Conservation (phyloP, 495 filamentous ascomycete species). For the Daldinia concentrica region DNA sequence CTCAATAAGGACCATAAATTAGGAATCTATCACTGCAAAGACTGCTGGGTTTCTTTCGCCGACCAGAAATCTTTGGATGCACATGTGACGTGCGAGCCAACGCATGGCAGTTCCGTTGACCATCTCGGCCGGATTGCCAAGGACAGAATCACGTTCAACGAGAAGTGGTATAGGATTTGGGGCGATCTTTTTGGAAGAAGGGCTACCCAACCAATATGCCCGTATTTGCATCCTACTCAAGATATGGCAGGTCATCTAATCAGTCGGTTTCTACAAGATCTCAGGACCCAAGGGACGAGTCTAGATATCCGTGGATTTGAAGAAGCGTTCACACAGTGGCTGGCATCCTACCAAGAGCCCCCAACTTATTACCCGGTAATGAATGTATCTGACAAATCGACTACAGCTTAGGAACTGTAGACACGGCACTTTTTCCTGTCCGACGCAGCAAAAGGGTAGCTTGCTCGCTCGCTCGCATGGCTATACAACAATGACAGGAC, state of each 20-base stretch:
- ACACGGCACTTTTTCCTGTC: neutral
- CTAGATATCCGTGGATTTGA: neutral
- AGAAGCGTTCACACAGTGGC: neutral
- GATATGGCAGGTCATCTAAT: conserved; percentile 17
- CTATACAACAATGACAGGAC: no score
- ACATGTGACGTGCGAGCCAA: conserved; percentile 24
- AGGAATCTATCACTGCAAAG: conserved; percentile 15
- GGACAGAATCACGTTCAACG: conserved; percentile 17
- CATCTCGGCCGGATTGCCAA: conserved; percentile 22
- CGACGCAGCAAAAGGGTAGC: no score
- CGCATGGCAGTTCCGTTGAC: conserved; percentile 26
- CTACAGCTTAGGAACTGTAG: neutral
- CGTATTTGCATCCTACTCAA: conserved; percentile 27
- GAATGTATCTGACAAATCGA: neutral
- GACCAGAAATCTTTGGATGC: conserved; percentile 2
- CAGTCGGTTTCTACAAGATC: neutral
- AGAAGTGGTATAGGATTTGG: conserved; percentile 41
- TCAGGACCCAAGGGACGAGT: neutral
- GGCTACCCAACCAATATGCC: conserved; percentile 18
- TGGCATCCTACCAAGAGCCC: neutral
- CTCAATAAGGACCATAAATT: conserved; percentile 30
- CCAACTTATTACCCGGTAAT: neutral
- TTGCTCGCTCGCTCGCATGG: no score
- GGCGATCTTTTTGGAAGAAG: conserved; percentile 29
- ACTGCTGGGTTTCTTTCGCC: conserved; percentile 27